A percentile compares a stretch with the other conserved stretches of the same genome.
phyloP scores from a whole-genome alignment of 2,329 filamentous ascomycete species.

The Curvularia eragrostidis region DNA sequence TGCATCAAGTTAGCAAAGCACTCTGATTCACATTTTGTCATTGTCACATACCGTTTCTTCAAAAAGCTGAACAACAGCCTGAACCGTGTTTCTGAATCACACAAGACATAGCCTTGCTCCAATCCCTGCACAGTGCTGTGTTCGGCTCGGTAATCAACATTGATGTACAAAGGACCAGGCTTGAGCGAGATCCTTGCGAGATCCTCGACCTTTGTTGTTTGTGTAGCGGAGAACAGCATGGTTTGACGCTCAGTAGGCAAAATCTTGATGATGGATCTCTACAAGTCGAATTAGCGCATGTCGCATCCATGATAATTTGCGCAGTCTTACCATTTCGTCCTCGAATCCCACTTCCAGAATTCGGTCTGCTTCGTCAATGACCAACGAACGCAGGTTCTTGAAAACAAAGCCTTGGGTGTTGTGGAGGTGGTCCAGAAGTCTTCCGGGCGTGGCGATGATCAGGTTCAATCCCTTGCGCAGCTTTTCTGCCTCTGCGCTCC shows the following conservation, averaged over 20 bases:
- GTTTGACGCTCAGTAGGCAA: slow-evolving; percentile 81
- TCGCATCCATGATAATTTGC: background rate
- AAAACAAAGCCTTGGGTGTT: slow-evolving; percentile 89
- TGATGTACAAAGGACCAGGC: slow-evolving; percentile 92
- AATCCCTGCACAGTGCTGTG: slow-evolving; percentile 91
- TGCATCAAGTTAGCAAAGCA: background rate
- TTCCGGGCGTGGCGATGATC: slow-evolving; percentile 89
- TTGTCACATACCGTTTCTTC: slow-evolving; percentile 65
- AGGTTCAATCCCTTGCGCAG: slow-evolving; percentile 93
- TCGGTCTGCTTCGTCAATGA: slow-evolving; percentile 96
- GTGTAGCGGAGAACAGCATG: slow-evolving; percentile 98
- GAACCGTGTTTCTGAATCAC: slow-evolving; percentile 93
- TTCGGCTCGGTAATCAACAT: slow-evolving; percentile 89
- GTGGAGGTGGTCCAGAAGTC: slow-evolving; percentile 90
- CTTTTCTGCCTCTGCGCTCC: slow-evolving; percentile 91
- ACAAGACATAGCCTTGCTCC: slow-evolving; percentile 94
- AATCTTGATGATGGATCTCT: slow-evolving; percentile 89
- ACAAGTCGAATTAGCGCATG: background rate
- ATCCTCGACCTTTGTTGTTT: slow-evolving; percentile 98
- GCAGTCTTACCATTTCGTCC: slow-evolving; percentile 75
- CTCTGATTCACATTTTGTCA: background rate
- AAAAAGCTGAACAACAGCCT: slow-evolving; percentile 92
- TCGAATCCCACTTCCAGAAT: slow-evolving; percentile 98
- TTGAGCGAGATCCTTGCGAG: slow-evolving; percentile 91
- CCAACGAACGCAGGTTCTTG: slow-evolving; percentile 89